These are phyloP conservation scores for Ailanthus altissimus DNA, from an alignment of 345 rosid species.

Conservation along the genomic window DNA sequence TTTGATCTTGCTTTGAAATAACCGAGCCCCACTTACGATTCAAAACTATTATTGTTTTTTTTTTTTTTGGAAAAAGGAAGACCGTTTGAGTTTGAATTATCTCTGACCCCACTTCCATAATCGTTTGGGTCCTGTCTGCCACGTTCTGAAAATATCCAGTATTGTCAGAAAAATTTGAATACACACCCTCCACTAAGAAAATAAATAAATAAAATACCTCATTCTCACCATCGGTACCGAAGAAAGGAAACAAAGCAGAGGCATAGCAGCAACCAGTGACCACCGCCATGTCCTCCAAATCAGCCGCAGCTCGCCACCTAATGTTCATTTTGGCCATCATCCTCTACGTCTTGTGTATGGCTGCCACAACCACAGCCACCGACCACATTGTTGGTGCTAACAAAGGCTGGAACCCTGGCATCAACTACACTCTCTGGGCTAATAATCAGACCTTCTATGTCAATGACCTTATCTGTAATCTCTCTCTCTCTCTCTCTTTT, in stretches of 20 bases:
- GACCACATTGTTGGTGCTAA: constrained; percentile 84
- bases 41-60: too few relatives aligned
- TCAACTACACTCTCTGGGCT: constrained; percentile 77
- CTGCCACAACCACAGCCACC: constrained; percentile 42
- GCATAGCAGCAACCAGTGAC: background rate
- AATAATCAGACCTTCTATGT: constrained; percentile 75
- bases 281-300: constrained; percentile 8
- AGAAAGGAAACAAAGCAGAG: too few relatives aligned
- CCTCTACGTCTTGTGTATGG: constrained; percentile 22
- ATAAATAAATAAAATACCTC: background rate
- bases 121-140: too few relatives aligned
- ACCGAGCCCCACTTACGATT: too few relatives aligned
- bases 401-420: constrained; percentile 73
- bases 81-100: too few relatives aligned
- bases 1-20: too few relatives aligned
- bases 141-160: too few relatives aligned
- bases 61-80: too few relatives aligned
- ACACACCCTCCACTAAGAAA: too few relatives aligned
- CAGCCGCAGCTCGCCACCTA: background rate
- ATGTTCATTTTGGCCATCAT: constrained; percentile 28
- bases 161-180: too few relatives aligned
- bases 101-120: too few relatives aligned
- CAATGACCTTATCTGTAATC: constrained; percentile 67
- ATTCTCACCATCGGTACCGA: background rate
- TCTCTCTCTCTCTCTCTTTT: constrained; percentile 17